Conservation (phyloP, 768 basidiomycete species). For the Asterophora lycoperdoides region DNA sequence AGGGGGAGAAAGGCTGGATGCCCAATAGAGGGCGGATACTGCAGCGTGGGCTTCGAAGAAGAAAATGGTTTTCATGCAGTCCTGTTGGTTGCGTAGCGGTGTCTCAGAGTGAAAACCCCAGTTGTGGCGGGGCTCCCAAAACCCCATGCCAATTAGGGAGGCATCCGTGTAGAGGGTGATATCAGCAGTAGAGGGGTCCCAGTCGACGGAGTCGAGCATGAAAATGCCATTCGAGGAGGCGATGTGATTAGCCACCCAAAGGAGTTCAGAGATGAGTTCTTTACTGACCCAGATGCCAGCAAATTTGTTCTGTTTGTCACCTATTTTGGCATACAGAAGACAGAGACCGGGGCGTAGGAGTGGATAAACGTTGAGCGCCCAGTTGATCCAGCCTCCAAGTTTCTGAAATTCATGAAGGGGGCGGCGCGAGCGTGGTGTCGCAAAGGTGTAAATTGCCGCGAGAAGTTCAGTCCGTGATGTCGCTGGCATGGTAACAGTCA, state of each 20-base stretch:
- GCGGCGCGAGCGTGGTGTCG: not conserved
- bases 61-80: no score
- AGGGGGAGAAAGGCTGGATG: no score
- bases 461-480: constrained; percentile 10
- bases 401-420: constrained; percentile 2
- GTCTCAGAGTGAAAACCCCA: no score
- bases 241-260: constrained; percentile 26
- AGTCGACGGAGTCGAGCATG: no score
- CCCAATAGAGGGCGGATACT: no score
- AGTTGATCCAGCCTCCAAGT: constrained; percentile 36
- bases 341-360: constrained; percentile 26
- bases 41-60: no score
- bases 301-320: constrained; percentile 14
- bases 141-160: constrained; percentile 26
- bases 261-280: no score
- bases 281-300: constrained; percentile 16
- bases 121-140: constrained; percentile 15
- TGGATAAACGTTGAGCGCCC: constrained; percentile 24
- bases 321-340: constrained; percentile 28
- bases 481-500: constrained; percentile 23
- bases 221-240: constrained; percentile 14
- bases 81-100: no score
- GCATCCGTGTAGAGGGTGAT: no score
- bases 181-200: no score
- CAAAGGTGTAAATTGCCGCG: constrained; percentile 6